A percentile compares a stretch with the other conserved stretches of the same genome.
Evolutionary conservation across 345 rosid genomes (phyloP).

Genomic region (Acer campestre): DNA sequence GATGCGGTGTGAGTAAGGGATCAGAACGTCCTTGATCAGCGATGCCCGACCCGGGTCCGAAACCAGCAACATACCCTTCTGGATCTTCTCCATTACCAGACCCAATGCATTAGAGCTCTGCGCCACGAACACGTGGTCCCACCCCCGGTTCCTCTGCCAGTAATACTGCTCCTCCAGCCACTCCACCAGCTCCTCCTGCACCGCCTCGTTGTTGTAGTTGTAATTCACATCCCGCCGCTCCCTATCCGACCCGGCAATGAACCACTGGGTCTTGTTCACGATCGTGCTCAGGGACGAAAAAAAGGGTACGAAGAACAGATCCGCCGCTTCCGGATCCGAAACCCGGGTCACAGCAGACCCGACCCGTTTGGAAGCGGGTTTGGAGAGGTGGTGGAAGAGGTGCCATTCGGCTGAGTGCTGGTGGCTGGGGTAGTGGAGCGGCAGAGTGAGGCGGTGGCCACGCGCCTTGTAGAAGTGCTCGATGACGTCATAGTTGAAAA

Average conservation of each 20-base stretch:
- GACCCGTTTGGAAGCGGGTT: conserved; percentile 51
- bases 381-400: conserved; percentile 61
- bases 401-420: conserved; percentile 97
- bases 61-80: conserved; percentile 50
- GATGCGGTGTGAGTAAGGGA: conserved; percentile 87
- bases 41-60: conserved; percentile 88
- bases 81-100: conserved; percentile 46
- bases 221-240: conserved; percentile 32
- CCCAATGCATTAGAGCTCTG: conserved; percentile 89
- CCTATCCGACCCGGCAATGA: conserved; percentile 33
- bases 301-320: conserved; percentile 79
- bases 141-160: conserved; percentile 73
- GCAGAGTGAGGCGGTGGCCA: conserved; percentile 40
- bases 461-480: conserved; percentile 77
- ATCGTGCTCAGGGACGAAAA: conserved; percentile 81
- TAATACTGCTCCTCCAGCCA: conserved; percentile 80
- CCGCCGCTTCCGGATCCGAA: conserved; percentile 73
- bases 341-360: conserved; percentile 61
- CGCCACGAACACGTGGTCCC: conserved; percentile 80
- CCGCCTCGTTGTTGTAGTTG: conserved; percentile 73
- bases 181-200: conserved; percentile 70
- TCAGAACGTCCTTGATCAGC: conserved; percentile 75
- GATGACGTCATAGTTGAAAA: conserved; percentile 73
- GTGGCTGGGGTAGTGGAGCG: conserved; percentile 79
- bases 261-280: conserved; percentile 40